These are phyloP conservation scores for Juglanconis juglandina DNA, from an alignment of 2,329 filamentous ascomycete species.

Conservation along the genomic window DNA sequence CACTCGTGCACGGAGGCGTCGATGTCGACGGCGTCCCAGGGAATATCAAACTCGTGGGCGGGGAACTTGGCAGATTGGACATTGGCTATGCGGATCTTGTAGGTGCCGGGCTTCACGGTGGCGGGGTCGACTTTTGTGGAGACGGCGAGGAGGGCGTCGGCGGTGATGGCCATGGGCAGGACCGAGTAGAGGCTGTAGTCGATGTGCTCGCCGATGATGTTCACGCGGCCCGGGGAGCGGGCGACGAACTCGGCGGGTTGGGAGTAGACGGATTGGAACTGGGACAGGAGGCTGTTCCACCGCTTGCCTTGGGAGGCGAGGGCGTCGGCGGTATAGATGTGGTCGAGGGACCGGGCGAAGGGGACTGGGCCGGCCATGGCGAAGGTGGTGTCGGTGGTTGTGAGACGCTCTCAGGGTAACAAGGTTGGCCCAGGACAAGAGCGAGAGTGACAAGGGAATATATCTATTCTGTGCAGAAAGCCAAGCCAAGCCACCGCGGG, in stretches of 20 bases:
- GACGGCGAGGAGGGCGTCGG: constrained; percentile 86
- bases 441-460: not conserved
- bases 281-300: constrained; percentile 70
- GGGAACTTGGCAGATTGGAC: constrained; percentile 73
- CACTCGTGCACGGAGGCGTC: constrained; percentile 85
- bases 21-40: constrained; percentile 66
- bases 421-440: not conserved
- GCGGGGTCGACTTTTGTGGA: constrained; percentile 43
- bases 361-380: constrained; percentile 63
- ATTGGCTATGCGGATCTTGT: constrained; percentile 76
- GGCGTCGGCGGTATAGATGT: constrained; percentile 79
- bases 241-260: constrained; percentile 74
- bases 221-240: constrained; percentile 89
- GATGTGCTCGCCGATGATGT: constrained; percentile 98
- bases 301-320: constrained; percentile 64
- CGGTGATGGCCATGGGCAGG: constrained; percentile 89
- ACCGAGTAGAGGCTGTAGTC: constrained; percentile 98
- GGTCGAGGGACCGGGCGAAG: constrained; percentile 67
- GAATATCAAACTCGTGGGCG: constrained; percentile 69
- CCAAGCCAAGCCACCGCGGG: not conserved
- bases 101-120: constrained; percentile 47
- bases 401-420: not conserved
- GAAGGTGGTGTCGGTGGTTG: not conserved
- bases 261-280: constrained; percentile 70
- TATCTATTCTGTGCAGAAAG: too few species aligned